phyloP scores from a whole-genome alignment of 2,329 filamentous ascomycete genomes.

The Zalaria sp. region DNA sequence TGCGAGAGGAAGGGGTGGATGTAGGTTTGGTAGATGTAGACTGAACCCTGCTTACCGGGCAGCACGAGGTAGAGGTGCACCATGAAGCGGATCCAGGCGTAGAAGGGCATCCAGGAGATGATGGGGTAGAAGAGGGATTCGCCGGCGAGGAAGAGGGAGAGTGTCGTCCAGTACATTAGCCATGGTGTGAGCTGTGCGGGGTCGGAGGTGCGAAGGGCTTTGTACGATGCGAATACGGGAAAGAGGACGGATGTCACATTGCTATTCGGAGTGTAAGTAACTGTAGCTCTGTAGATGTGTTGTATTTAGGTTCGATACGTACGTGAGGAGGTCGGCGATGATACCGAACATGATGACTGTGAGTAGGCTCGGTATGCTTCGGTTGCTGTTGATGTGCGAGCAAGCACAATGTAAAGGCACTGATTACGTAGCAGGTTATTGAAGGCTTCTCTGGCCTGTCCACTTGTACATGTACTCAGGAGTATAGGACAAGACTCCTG shows the following conservation, averaged over 20 bases:
- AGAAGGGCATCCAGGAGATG: conserved; percentile 84
- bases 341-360: conserved; percentile 53
- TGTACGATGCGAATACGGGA: conserved; percentile 93
- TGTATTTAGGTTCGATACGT: conserved; percentile 27
- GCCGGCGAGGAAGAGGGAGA: conserved; percentile 64
- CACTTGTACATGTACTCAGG: too few species aligned
- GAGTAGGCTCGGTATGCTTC: neutral
- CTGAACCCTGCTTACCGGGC: conserved; percentile 92
- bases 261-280: conserved; percentile 30
- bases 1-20: conserved; percentile 77
- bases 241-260: conserved; percentile 83
- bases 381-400: too few species aligned
- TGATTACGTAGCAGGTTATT: too few species aligned
- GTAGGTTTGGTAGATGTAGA: conserved; percentile 68
- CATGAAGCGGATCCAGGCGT: conserved; percentile 75
- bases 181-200: conserved; percentile 85
- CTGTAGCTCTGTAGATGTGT: conserved; percentile 11
- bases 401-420: too few species aligned
- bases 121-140: conserved; percentile 86
- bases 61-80: conserved; percentile 90
- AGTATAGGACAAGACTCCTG: too few species aligned
- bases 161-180: conserved; percentile 98
- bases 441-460: too few species aligned
- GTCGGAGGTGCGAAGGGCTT: conserved; percentile 85
- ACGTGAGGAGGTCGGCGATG: conserved; percentile 66